phyloP scores from a whole-genome alignment of 2,329 filamentous ascomycete genomes.

The Pestalotiopsis sp. region DNA sequence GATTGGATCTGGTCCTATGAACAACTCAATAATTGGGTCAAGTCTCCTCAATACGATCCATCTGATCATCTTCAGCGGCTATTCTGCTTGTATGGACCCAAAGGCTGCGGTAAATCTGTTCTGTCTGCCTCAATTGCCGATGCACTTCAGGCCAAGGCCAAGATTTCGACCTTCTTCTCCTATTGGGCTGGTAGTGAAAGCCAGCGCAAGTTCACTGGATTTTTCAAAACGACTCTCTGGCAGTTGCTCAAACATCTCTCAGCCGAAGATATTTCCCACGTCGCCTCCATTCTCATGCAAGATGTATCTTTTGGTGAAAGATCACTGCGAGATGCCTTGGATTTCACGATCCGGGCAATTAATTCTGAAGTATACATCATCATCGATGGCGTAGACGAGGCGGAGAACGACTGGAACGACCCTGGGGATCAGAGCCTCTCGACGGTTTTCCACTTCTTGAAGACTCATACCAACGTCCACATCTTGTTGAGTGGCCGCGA shows the following conservation, averaged over 20 bases:
- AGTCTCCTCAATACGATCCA: background rate
- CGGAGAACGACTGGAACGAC: background rate
- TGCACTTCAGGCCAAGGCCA: background rate
- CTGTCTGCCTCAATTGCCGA: background rate
- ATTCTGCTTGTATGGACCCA: background rate
- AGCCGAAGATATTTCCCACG: background rate
- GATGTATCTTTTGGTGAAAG: background rate
- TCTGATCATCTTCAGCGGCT: background rate
- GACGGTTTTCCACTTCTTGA: background rate
- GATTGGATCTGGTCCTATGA: background rate
- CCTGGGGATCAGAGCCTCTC: background rate
- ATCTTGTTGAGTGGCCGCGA: background rate
- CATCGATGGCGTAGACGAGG: background rate
- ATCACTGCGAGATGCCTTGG: background rate
- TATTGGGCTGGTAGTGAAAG: background rate
- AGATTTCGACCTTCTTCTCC: background rate
- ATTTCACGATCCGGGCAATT: background rate
- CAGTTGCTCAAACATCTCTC: background rate
- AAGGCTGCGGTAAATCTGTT: slow-evolving; percentile 1
- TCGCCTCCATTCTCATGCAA: background rate
- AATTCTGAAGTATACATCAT: background rate
- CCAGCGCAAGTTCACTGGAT: background rate
- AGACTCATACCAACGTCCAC: background rate
- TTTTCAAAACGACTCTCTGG: background rate
- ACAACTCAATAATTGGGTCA: background rate